Conservation (phyloP, 768 basidiomycete genomes). For the Boletus speciosus region DNA sequence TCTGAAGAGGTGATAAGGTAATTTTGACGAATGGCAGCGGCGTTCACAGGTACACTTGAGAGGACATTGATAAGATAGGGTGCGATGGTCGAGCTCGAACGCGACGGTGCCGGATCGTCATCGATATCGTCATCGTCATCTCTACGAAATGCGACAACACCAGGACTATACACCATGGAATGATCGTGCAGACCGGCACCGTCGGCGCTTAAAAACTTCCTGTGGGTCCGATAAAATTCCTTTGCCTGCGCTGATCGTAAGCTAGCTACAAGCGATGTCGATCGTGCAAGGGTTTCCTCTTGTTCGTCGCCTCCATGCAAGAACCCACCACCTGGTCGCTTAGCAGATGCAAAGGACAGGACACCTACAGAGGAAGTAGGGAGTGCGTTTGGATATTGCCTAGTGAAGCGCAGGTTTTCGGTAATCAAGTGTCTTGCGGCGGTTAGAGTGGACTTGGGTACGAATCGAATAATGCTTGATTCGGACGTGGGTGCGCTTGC, state of each 20-base stretch:
- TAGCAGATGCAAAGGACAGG: constrained; percentile 43
- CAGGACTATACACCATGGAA: constrained; percentile 46
- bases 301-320: constrained; percentile 45
- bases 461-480: constrained; percentile 29
- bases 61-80: constrained; percentile 40
- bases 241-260: constrained; percentile 32
- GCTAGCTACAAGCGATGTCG: constrained; percentile 39
- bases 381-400: constrained; percentile 11
- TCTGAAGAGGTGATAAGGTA: constrained; percentile 34
- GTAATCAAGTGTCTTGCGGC: constrained; percentile 28
- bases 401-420: constrained; percentile 11
- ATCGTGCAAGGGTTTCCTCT: constrained; percentile 42
- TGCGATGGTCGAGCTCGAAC: constrained; percentile 30
- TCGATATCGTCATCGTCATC: constrained; percentile 32
- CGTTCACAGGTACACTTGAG: constrained; percentile 43
- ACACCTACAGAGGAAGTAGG: constrained; percentile 35
- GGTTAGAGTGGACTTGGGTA: constrained; percentile 30
- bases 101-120: constrained; percentile 1
- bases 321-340: constrained; percentile 44
- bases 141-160: constrained; percentile 40
- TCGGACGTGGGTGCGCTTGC: neutral
- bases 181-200: constrained; percentile 45
- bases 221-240: constrained; percentile 42
- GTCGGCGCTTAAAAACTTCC: constrained; percentile 30
- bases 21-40: constrained; percentile 38